These are phyloP conservation scores for Colletotrichum theobromicola DNA, from an alignment of 2,329 filamentous ascomycete species.

Conservation along the genomic window DNA sequence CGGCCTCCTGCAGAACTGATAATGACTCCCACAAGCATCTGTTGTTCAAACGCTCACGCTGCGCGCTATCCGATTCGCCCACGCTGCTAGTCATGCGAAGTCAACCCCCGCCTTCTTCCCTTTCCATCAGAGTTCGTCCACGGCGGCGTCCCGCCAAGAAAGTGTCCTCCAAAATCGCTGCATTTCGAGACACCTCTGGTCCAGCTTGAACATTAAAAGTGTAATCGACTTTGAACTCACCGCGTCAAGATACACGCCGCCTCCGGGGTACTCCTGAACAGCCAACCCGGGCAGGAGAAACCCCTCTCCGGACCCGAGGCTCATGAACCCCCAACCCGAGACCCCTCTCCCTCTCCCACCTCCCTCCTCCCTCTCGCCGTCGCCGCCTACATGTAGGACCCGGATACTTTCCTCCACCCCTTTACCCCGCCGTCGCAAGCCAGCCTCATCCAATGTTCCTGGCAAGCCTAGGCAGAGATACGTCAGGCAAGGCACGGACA, in stretches of 20 bases:
- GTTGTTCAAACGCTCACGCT: slow-evolving; percentile 3
- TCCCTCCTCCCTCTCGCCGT: neutral
- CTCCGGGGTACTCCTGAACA: neutral
- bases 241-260: neutral
- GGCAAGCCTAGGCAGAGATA: neutral
- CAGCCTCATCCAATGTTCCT: slow-evolving; percentile 1
- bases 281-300: neutral
- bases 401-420: neutral
- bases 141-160: slow-evolving; percentile 1
- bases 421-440: neutral
- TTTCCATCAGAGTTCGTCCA: slow-evolving; percentile 12
- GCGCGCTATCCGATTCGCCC: slow-evolving; percentile 1
- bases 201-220: neutral
- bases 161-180: neutral
- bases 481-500: slow-evolving; percentile 1
- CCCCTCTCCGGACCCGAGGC: slow-evolving; percentile 10
- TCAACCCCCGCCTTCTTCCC: slow-evolving; percentile 13
- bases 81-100: slow-evolving; percentile 21
- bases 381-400: neutral
- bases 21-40: neutral
- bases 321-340: neutral
- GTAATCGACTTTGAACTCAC: neutral
- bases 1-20: neutral
- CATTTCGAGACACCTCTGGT: neutral
- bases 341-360: neutral